Conservation (phyloP, 1,284 basidiomycete genomes). For the Ceratobasidium papillatum region DNA sequence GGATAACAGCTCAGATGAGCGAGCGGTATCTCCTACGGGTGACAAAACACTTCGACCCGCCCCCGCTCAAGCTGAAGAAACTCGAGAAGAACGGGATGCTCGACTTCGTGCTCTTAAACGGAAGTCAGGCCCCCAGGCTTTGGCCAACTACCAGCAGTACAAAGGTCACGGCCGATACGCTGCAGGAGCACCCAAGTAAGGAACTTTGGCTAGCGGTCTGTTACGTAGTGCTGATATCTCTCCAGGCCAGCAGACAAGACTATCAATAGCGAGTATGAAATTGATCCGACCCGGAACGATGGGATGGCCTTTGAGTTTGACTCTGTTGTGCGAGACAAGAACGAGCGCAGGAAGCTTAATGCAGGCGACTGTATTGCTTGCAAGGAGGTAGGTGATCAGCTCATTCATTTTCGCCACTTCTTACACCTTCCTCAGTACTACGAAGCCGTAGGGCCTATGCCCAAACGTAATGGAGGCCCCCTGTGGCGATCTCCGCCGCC, state of each 20-base stretch:
- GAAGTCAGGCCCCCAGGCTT: slow-evolving; percentile 43
- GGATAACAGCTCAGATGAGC: slow-evolving; percentile 4
- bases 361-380: slow-evolving; percentile 88
- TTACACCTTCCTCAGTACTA: slow-evolving; percentile 69
- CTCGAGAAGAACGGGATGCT: slow-evolving; percentile 27
- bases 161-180: slow-evolving; percentile 63
- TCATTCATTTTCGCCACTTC: background rate
- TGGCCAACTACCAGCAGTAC: slow-evolving; percentile 58
- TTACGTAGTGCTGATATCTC: background rate
- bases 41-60: background rate
- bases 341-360: slow-evolving; percentile 71
- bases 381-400: slow-evolving; percentile 67
- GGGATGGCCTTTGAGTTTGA: slow-evolving; percentile 76
- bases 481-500: slow-evolving; percentile 65
- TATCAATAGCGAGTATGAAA: slow-evolving; percentile 72
- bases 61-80: background rate
- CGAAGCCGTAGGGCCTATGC: slow-evolving; percentile 73
- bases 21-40: background rate
- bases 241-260: slow-evolving; percentile 53
- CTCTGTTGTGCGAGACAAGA: slow-evolving; percentile 75
- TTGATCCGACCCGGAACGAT: slow-evolving; percentile 71
- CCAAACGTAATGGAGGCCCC: slow-evolving; percentile 68
- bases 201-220: background rate
- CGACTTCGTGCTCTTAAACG: slow-evolving; percentile 25
- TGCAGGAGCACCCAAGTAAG: background rate